Base-by-base conservation (phyloP, 768 basidiomycete genomes). In the Lanmaoa pseudosensibilis region DNA sequence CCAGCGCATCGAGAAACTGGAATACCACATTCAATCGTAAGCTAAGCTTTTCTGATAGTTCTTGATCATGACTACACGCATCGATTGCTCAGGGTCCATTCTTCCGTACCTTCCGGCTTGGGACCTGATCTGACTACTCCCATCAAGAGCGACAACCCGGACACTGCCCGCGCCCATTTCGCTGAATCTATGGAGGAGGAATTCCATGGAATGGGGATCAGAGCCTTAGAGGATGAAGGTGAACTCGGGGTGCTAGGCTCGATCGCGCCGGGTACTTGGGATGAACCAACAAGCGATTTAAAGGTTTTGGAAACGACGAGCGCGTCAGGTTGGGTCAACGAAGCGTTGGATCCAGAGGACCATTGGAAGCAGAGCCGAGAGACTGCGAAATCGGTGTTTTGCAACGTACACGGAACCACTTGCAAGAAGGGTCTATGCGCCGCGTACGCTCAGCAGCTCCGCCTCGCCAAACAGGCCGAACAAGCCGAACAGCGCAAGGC, bases 381-480 rank as follows among this genome's bases (percentile, higher is more conserved):
- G 30, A 12, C 43, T 12, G 44, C 27, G 16, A 53, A 56, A 41
- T 61, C 60, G 46, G 33, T 57, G 4, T 33, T 66, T 45, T 76
- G 75, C 57, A 58, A 54, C 1, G 71, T 66, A 30, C 75, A 77
- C 45, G 71, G 72, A 10, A 41, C 56, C 27, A 64, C 74, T 16
- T 76, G 75, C 62, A 73, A 62, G 55, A 73, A 72, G 56, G 72
- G 74, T 50, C 74, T 76, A 41, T 76, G 75, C 36, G 52, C 47
- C 48, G 69, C 69, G 54, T 73, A 74, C 45, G 71, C 69, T 2
- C 61, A 21, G 32, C 67, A 70, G 56, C 11, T 65, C 19, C 66
- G 71, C 23, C 40, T 56, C 1, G 3, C 41, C 5, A 65, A 62
- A 45, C 56, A 60, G 25, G 63, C 58, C 9, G 34, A 63, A 16